Evolutionary conservation across 2,329 filamentous ascomycete species (phyloP), one percentile per base, ranked within the genome.

Genomic region (Ophiobolus disseminans): DNA sequence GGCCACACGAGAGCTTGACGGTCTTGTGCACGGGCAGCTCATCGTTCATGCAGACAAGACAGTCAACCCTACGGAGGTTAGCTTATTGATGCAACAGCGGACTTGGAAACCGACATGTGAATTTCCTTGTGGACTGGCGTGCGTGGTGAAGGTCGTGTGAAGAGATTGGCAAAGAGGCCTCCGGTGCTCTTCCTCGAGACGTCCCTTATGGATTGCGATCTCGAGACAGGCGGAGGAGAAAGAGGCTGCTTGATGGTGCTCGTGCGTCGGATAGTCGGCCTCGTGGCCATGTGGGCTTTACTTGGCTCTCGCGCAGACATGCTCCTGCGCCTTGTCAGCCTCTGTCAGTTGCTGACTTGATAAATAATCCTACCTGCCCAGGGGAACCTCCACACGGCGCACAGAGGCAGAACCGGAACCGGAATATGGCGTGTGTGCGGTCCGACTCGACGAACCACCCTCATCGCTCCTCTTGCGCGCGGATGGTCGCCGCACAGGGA

Each of bases 1-100:
- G 91, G 2, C 85, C 85, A 68, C 91, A 96, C 58, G 84, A 82
- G 26, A 96, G 82, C 69, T 86, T 89, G 28, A 86, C 86, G 25
- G 87, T 82, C 70, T 84, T 86, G 50, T 78, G 78, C 8, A 80
- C 65, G 1, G 86, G 83, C 2, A 88, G 75, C 53, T 90, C 86
- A 55, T 89, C 86, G 30, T 78, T 79, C 65, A 86, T 76, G 67
- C 91, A 96, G 19, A 83, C 84, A 38, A 91, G 76, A 62, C 91
- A 96, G 63, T 88, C 82, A 35, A 87, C 80, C 49, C 86, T 91
- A 59, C 6, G 10, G 11, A 32, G 39, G 35, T 67, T 58, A 65
- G 58, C 38, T 34, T 30, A 20, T 7, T 21, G 41, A 21, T 17
- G 30, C 23, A 7, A 38, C 13, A 20, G 26, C 4, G 35, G 22